A percentile compares a stretch with the other conserved stretches of the same genome.
Evolutionary conservation across 176 grass and related monocot species (phyloP).

Genomic region (Oryza nivara): DNA sequence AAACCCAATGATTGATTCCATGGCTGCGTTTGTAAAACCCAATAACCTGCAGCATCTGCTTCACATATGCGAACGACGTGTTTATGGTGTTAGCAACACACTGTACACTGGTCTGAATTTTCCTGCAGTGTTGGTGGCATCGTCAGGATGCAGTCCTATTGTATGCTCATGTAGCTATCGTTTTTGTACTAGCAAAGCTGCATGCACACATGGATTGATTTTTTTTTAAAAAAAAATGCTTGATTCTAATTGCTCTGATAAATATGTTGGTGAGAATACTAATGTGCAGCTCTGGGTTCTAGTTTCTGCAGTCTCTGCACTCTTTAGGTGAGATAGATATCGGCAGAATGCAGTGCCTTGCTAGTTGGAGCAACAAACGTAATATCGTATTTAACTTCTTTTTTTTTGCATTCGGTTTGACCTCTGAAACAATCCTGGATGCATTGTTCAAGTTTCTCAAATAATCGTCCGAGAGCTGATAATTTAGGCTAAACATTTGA

Average conservation of each 20-base stretch:
- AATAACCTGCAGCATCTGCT: neutral
- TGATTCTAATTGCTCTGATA: neutral
- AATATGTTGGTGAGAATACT: conserved; percentile 20
- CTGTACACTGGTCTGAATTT: neutral
- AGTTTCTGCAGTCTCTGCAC: neutral
- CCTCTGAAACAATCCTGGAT: neutral
- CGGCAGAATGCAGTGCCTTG: neutral
- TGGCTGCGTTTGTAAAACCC: too few species aligned
- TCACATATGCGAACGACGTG: neutral
- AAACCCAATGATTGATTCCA: too few species aligned
- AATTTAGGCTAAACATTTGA: neutral
- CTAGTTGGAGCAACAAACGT: neutral
- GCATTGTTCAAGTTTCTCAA: neutral
- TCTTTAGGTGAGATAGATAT: neutral
- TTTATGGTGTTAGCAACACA: neutral
- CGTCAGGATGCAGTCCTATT: neutral
- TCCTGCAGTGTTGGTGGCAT: neutral
- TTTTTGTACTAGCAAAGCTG: neutral
- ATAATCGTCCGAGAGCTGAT: neutral
- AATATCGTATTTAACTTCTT: neutral
- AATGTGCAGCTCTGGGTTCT: neutral
- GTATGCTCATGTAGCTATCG: neutral
- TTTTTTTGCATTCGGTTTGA: neutral
- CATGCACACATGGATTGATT: neutral
- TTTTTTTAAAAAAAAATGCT: neutral